phyloP scores from a whole-genome alignment of 441 rosid genomes.

The Pelargonium fulgidum region DNA sequence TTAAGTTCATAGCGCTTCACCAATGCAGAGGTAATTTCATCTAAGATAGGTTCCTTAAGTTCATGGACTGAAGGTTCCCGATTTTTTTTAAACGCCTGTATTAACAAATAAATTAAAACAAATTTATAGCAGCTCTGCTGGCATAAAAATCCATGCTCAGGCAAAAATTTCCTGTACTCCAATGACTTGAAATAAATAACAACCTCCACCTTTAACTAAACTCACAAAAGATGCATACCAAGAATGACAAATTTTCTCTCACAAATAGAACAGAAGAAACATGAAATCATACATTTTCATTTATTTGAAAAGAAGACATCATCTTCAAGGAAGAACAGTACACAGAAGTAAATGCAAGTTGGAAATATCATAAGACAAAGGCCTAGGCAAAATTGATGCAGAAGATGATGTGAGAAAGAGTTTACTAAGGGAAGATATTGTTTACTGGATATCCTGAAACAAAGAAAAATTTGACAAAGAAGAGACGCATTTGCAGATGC shows the following conservation, averaged over 20 bases:
- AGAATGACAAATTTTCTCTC: neutral
- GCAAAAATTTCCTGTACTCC: neutral
- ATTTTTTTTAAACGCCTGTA: constrained; percentile 50
- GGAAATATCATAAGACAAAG: too few relatives aligned
- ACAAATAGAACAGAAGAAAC: neutral
- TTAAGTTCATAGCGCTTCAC: constrained; percentile 46
- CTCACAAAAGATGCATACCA: neutral
- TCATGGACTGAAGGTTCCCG: constrained; percentile 63
- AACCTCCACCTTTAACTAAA: neutral
- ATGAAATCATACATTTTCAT: neutral
- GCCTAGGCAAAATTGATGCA: too few relatives aligned
- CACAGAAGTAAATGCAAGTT: neutral
- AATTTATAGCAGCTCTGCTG: neutral
- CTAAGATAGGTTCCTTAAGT: constrained; percentile 76
- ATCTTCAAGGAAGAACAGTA: neutral
- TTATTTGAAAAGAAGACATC: neutral
- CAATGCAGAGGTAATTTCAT: constrained; percentile 57
- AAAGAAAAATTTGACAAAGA: too few relatives aligned
- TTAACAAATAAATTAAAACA: neutral
- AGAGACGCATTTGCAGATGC: neutral
- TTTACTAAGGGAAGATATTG: too few relatives aligned
- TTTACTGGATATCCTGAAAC: too few relatives aligned
- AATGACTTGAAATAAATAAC: neutral
- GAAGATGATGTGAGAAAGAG: too few relatives aligned
- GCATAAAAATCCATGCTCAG: neutral